Percentiles rank a stretch among this genome's conserved stretches.
Evolutionary conservation across 169 alveolate species (phyloP).

Genomic region (Cystoisospora suis): DNA sequence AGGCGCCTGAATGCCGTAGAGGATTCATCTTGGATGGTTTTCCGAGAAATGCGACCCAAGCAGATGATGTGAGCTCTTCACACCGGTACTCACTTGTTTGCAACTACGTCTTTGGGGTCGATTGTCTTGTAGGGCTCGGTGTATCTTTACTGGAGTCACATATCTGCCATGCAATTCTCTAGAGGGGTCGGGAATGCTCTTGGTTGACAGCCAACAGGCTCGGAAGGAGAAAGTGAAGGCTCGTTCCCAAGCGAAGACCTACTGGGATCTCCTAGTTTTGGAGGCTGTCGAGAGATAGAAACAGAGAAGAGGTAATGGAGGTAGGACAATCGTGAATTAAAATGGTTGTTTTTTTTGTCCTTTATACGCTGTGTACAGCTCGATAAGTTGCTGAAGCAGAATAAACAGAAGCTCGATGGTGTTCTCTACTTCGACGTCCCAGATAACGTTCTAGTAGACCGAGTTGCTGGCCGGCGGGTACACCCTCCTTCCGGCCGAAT

Average conservation of each 20-base stretch:
- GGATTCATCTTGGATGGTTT: slow-evolving; percentile 95
- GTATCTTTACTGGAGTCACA: too few species aligned
- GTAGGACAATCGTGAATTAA: too few species aligned
- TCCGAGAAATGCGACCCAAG: slow-evolving; percentile 92
- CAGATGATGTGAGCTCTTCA: slow-evolving; percentile 67
- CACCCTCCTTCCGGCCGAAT: slow-evolving; percentile 88
- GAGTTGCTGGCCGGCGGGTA: slow-evolving; percentile 88
- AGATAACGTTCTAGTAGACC: slow-evolving; percentile 83
- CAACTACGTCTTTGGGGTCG: background rate
- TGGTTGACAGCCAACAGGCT: too few species aligned
- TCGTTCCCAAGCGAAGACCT: too few species aligned
- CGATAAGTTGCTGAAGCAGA: slow-evolving; percentile 28
- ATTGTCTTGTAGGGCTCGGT: too few species aligned
- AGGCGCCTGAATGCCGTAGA: slow-evolving; percentile 64
- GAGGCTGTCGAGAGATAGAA: too few species aligned
- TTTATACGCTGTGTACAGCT: slow-evolving; percentile 26
- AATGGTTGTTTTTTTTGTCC: background rate
- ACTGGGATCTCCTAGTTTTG: too few species aligned
- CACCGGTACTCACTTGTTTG: too few species aligned
- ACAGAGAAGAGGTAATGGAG: too few species aligned
- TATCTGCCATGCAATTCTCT: too few species aligned
- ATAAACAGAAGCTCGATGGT: slow-evolving; percentile 77
- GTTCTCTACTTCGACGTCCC: slow-evolving; percentile 80
- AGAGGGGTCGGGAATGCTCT: too few species aligned
- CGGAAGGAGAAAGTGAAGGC: too few species aligned